Percentiles rank a stretch among this genome's conserved stretches.
Conservation (phyloP, 2,329 filamentous ascomycete genomes). For the Trichoderma polysporum region DNA sequence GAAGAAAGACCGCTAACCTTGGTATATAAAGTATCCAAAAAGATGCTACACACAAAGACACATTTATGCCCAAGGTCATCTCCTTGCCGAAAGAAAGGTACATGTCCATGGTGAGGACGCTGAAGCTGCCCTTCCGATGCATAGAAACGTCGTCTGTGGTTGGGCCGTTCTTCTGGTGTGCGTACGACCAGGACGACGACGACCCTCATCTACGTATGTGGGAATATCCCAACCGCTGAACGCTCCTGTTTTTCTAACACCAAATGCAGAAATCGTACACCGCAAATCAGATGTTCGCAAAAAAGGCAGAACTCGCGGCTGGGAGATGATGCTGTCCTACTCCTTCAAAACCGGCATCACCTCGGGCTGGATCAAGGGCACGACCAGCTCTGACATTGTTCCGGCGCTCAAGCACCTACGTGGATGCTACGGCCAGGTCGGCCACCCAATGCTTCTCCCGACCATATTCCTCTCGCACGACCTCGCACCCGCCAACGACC, state of each 20-base stretch:
- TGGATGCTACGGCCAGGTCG: constrained; percentile 49
- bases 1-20: background rate
- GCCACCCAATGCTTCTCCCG: constrained; percentile 60
- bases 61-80: constrained; percentile 56
- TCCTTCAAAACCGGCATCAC: constrained; percentile 55
- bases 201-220: constrained; percentile 57
- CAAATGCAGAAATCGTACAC: constrained; percentile 54
- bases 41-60: constrained; percentile 56
- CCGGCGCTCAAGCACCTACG: constrained; percentile 50
- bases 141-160: constrained; percentile 61
- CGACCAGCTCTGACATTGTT: constrained; percentile 54
- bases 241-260: background rate
- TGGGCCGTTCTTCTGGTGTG: constrained; percentile 63
- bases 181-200: constrained; percentile 55
- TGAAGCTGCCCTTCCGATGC: constrained; percentile 55
- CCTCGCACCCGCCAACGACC: constrained; percentile 54
- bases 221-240: background rate
- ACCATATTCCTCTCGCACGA: constrained; percentile 60
- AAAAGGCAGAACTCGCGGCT: constrained; percentile 62
- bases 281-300: constrained; percentile 67
- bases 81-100: constrained; percentile 53
- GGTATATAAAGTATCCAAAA: constrained; percentile 51
- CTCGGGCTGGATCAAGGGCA: constrained; percentile 62
- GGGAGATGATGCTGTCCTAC: constrained; percentile 63
- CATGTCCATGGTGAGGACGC: constrained; percentile 53